Base-by-base conservation (phyloP, 2,329 filamentous ascomycete species). In the Pyricularia pennisetigena region DNA sequence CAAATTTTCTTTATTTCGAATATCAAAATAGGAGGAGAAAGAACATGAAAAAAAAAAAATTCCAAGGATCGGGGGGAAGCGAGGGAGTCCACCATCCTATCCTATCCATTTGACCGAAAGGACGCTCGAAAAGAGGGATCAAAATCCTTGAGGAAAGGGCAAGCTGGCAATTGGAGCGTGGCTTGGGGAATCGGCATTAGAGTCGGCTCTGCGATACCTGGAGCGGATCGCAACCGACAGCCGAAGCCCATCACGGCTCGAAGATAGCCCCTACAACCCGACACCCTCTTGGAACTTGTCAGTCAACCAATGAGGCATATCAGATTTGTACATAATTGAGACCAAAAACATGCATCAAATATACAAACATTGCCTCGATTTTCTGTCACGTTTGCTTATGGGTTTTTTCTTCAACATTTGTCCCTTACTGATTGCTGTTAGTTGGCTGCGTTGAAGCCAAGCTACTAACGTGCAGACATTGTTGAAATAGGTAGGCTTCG, bases 31-130 rank as follows among this genome's bases (percentile, higher is more conserved):
- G 63, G 63, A 14, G 63, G 32, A 41, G 62, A 65, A 65, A 65
- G 63, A 23, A 10, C 14, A 65, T 23, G 30, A 30, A 65, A 65
- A 65, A 65, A 71, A 70, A 69, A 70, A 57, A 61, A 61, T 12
- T 14, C 32, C 20, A 16, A 49, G 41, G 41, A 49, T 49, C 41
- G 41, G 41, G 41, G 32, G 41, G 41, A 49, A 49, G 16, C 41
- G 16, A n/a, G 41, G 26, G 57, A 61, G 9, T 61, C 57, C 26
- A 62, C 59, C 23, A 28, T 62, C 57, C 23, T n/a, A 35, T 35
- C 24, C 26, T 62, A 62, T 62, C 12, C 41, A n/a, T 49, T 49
- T 5, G 12, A 16, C 24, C 24, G 59, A 23, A 28, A 62, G n/a
- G 57, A 62, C 14, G 14, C 59, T 29, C 26, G 59, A 16, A 57